Evolutionary conservation across 2,329 filamentous ascomycete species (phyloP), one percentile per base, ranked within the genome.

Genomic region (Pseudofabraea citricarpa): DNA sequence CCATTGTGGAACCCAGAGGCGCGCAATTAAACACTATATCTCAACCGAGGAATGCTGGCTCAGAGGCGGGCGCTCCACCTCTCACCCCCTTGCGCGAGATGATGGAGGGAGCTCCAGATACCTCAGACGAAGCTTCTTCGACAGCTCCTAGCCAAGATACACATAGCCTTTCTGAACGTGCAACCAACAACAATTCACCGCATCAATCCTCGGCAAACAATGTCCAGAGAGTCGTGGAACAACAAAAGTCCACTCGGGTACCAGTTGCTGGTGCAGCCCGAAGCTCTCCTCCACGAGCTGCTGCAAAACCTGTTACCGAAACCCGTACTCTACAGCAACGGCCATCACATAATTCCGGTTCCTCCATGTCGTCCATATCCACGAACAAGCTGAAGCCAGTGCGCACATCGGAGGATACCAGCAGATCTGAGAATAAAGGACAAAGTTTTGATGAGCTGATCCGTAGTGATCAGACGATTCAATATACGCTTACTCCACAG

Each of bases 401-500:
- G 3, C 71, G 77, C 29, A 75, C 69, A 4, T 83, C 80, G 0
- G 79, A 84, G 50, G 80, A 83, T 15, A 75, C 60, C 15, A 71
- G 58, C 44, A 69, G 67, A 5, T 65, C 70, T 6, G 77, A 79
- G 36, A 77, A 83, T 45, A 77, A 83, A 38, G 76, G 79, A 8
- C 79, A 76, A 36, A 81, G 85, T 54, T 84, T 93, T 56, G 87
- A 93, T 57, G 77, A 90, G 54, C 71, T 91, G 40, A 90, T 93
- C 49, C 80, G 87, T 44, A 90, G 87, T 61, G 84, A 89, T 54
- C 80, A 90, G 59, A 91, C 87, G 1, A 82, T 91, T 33, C 87
- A 87, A 55, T 91, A 85, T 61, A 91, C 87, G 2, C 71, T 91
- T 21, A 93, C 87, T 0, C 87, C 87, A 0, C 81, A 86, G 58